These are phyloP conservation scores for Magnaporthiopsis rhizophila DNA, from an alignment of 2,329 filamentous ascomycete genomes.

Conservation along the genomic window DNA sequence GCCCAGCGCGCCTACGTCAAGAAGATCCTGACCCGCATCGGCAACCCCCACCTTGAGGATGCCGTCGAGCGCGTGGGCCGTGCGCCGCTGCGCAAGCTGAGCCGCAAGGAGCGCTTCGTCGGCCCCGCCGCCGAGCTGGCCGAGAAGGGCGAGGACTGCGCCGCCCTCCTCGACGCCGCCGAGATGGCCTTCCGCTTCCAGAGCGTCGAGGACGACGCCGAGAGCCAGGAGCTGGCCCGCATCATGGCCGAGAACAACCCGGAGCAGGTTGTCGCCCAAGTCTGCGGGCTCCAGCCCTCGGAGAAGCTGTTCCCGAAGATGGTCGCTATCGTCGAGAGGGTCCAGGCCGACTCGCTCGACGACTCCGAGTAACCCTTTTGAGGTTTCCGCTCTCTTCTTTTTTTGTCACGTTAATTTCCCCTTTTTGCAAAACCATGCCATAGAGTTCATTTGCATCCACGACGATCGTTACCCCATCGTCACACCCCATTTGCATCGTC, in stretches of 20 bases:
- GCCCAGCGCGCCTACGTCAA: conserved; percentile 84
- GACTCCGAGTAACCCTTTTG: conserved; percentile 13
- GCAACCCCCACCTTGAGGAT: conserved; percentile 88
- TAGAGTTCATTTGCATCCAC: not conserved
- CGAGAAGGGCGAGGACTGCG: conserved; percentile 65
- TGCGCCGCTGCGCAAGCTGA: conserved; percentile 87
- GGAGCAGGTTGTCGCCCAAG: conserved; percentile 67
- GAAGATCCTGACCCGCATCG: conserved; percentile 87
- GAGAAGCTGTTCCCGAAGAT: conserved; percentile 75
- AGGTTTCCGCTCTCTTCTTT: not conserved
- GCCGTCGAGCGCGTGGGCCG: conserved; percentile 91
- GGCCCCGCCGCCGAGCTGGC: conserved; percentile 85
- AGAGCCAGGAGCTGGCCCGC: conserved; percentile 77
- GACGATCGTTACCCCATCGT: not conserved
- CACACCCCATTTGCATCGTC: not conserved
- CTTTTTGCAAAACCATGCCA: not conserved
- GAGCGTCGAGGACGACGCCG: conserved; percentile 84
- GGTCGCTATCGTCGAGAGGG: conserved; percentile 70
- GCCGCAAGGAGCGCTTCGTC: conserved; percentile 92
- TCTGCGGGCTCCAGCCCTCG: conserved; percentile 69
- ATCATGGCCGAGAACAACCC: conserved; percentile 70
- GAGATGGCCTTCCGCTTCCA: conserved; percentile 96
- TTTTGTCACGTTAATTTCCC: not conserved
- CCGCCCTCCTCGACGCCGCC: conserved; percentile 69
- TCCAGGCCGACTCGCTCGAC: conserved; percentile 53